phyloP scores from a whole-genome alignment of 176 grass and related monocot genomes.

The Oryza rufipogon region DNA sequence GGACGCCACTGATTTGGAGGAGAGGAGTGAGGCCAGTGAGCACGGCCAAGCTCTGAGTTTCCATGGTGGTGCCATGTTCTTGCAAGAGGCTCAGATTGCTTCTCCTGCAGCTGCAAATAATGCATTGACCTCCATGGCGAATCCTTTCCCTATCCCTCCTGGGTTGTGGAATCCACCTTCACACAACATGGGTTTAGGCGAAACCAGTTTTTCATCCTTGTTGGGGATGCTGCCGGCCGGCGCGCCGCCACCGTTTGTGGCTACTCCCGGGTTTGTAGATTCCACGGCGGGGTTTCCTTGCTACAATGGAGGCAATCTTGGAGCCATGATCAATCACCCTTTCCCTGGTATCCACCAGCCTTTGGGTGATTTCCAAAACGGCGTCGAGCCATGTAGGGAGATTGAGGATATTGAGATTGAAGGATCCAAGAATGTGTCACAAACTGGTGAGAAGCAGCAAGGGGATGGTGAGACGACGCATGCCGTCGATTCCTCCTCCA shows the following conservation, averaged over 20 bases:
- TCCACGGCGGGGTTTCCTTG: slow-evolving; percentile 45
- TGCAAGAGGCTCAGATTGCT: slow-evolving; percentile 15
- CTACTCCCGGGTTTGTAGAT: slow-evolving; percentile 56
- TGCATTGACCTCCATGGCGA: slow-evolving; percentile 31
- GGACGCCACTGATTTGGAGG: slow-evolving; percentile 47
- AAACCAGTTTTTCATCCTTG: slow-evolving; percentile 37
- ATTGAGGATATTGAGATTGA: slow-evolving; percentile 26
- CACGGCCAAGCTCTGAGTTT: slow-evolving; percentile 31
- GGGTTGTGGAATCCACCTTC: slow-evolving; percentile 46
- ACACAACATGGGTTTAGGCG: slow-evolving; percentile 35
- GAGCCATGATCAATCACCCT: slow-evolving; percentile 41
- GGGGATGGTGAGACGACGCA: slow-evolving; percentile 11
- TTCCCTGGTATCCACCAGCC: slow-evolving; percentile 31
- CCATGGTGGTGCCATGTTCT: slow-evolving; percentile 34
- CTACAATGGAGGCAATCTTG: slow-evolving; percentile 44
- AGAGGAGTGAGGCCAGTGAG: slow-evolving; percentile 39
- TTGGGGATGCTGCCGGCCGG: slow-evolving; percentile 20
- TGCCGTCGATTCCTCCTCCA: slow-evolving; percentile 16
- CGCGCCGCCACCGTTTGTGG: slow-evolving; percentile 26
- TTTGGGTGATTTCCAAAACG: slow-evolving; percentile 35
- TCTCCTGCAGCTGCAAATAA: slow-evolving; percentile 3
- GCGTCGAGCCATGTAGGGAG: slow-evolving; percentile 12
- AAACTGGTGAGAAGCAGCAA: slow-evolving; percentile 21
- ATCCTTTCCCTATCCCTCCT: slow-evolving; percentile 45
- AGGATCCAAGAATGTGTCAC: slow-evolving; percentile 19